Base-by-base conservation (phyloP, 2,329 filamentous ascomycete species). In the Purpureocillium lavendulum region DNA sequence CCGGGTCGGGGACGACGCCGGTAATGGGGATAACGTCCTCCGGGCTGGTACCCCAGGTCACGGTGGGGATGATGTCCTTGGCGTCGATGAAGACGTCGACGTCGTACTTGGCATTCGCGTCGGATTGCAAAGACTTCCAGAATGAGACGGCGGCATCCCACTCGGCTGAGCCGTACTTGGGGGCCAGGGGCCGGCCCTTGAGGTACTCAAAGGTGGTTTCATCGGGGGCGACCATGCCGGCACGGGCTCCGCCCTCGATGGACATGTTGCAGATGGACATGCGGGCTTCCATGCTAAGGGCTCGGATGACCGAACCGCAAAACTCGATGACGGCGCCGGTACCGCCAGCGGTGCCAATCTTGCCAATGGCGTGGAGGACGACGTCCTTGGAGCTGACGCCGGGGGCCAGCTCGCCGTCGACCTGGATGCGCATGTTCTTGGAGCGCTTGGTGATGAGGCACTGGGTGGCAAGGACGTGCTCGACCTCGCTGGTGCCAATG, bases 181-280 rank as follows among this genome's bases (percentile, higher is more conserved):
- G 92, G 13, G 90, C 89, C 50, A 98, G 70, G 30, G 92, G 92
- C 46, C 83, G 80, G 52, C 84, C 87, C 71, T 92, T 92, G 55
- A 98, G 83, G 60, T 97, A 98, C 50, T 94, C 87, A 53, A 95
- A 95, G 21, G 92, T 97, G 42, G 72, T 84, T 57, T 96, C 83
- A 56, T 98, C 92, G 5, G 92, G 92, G 9, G 92, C 92, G 43
- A 98, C 82, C 88, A 98, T 94, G 50, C 92, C 92, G 44, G 90
- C 90, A 66, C 92, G 78, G 35, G 92, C 92, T 64, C 92, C 92
- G 51, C 75, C 92, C 71, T 98, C 92, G 52, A 97, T 96, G 12
- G 89, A 88, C 92, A 97, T 97, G 71, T 98, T 98, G 72, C 92
- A 97, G 61, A 98, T 94, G 47, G 89, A 96, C 92, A 98, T 97